Conservation (phyloP, 768 basidiomycete genomes). For the Mycena rebaudengoi region DNA sequence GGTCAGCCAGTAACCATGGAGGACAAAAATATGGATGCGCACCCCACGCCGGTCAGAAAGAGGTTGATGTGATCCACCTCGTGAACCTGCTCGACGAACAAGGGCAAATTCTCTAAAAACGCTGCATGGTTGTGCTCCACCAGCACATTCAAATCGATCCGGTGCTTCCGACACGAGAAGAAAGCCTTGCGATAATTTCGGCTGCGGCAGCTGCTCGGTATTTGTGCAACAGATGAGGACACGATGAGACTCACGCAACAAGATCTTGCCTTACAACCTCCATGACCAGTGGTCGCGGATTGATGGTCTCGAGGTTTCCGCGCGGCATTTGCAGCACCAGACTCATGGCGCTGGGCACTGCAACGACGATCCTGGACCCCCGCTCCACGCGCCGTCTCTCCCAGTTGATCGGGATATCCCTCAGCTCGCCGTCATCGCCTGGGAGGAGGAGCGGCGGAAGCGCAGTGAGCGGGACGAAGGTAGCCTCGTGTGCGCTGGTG, state of each 20-base stretch:
- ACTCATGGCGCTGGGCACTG: conserved; percentile 87
- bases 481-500: conserved; percentile 81
- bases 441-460: conserved; percentile 33
- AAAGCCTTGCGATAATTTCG: conserved; percentile 88
- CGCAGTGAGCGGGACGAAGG: conserved; percentile 68
- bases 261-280: conserved; percentile 82
- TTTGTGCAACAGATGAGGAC: not conserved
- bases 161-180: conserved; percentile 89
- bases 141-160: conserved; percentile 90
- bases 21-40: conserved; percentile 28
- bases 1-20: conserved; percentile 8
- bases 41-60: conserved; percentile 90
- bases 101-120: conserved; percentile 69
- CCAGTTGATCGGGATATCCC: conserved; percentile 49
- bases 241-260: conserved; percentile 67
- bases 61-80: conserved; percentile 94
- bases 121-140: conserved; percentile 78
- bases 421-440: conserved; percentile 36
- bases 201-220: conserved; percentile 46
- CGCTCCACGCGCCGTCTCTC: conserved; percentile 86
- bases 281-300: conserved; percentile 91
- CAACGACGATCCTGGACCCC: conserved; percentile 88
- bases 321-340: conserved; percentile 97
- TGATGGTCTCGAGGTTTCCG: conserved; percentile 96
- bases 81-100: conserved; percentile 84